Evolutionary conservation across 306 rosid species (phyloP), one percentile per base, ranked within the genome.

Genomic region (Malus asiatica): DNA sequence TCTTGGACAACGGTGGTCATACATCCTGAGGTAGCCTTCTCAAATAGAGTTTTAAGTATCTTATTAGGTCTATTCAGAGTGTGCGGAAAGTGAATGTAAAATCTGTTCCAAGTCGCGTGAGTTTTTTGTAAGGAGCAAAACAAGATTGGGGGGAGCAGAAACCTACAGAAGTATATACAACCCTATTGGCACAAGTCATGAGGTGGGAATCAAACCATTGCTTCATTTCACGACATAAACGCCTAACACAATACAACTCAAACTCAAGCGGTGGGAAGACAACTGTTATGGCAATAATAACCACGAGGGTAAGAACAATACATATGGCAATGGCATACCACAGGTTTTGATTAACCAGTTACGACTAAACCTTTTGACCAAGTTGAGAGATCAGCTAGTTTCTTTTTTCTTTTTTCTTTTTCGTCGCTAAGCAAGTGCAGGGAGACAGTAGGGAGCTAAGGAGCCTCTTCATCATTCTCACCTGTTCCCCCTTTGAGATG

Each of bases 401-500:
- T 60, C 19, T 13, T 25, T 25, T 25, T 25, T 60, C 9, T 5
- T 25, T 25, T 25, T 23, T 15, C 25, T 20, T 23, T 15, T 60
- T 20, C 23, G 7, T 58, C 15, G 6, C 27, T 58, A 53, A 2
- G 23, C 59, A 20, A 6, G 59, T 16, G 25, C 63, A 63, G 5
- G 22, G 68, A 63, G 68, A 29, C n/a, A 60, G 13, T 14, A n/a
- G 25, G 58, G 77, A 40, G 18, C 59, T 73, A 73, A 25, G 77
- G 27, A 83, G 81, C 85, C 86, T 90, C 87, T 1, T 90, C 97
- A 79, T 92, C 99, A 70, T 79, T 81, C 86, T 92, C 99, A 48
- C 66, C 87, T 4, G 90, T 35, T 44, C 93, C 99, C 35, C 91
- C 99, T 89, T 92, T 95, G 75, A 95, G 97, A 76, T 95, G 99